Evolutionary conservation across 768 basidiomycete genomes (phyloP).

Genomic region (Termitomyces sp.): DNA sequence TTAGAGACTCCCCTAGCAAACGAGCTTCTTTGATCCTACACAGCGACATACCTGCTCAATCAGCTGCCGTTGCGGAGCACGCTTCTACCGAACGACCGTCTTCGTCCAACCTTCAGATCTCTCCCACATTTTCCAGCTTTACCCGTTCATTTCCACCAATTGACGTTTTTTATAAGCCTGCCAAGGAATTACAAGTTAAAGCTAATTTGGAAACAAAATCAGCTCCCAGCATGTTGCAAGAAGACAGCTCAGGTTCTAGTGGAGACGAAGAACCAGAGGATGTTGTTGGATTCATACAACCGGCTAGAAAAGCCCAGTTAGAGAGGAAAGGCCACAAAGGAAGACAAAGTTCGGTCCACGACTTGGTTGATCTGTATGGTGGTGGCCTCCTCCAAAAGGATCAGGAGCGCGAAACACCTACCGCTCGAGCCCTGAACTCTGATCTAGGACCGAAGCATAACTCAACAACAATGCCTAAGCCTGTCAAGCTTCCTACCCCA

Average conservation of each 20-base stretch:
- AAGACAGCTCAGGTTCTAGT: constrained; percentile 47
- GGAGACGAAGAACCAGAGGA: constrained; percentile 57
- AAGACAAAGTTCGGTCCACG: constrained; percentile 80
- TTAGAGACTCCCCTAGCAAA: constrained; percentile 71
- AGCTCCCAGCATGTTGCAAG: constrained; percentile 16
- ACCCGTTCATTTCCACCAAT: constrained; percentile 31
- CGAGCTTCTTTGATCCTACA: constrained; percentile 63
- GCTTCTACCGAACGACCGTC: constrained; percentile 18
- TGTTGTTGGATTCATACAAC: constrained; percentile 22
- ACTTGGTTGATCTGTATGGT: constrained; percentile 76
- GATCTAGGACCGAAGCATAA: constrained; percentile 4
- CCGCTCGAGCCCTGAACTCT: constrained; percentile 8
- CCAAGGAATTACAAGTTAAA: constrained; percentile 31
- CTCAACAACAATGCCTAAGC: neutral
- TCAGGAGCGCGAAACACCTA: constrained; percentile 23
- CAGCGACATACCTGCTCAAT: constrained; percentile 31
- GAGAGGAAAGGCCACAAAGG: constrained; percentile 37
- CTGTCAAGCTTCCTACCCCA: neutral
- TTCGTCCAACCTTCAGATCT: constrained; percentile 20
- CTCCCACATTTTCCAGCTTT: constrained; percentile 34
- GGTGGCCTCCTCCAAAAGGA: constrained; percentile 45
- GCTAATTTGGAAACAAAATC: constrained; percentile 38
- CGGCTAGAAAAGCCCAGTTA: constrained; percentile 19
- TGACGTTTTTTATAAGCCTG: constrained; percentile 18
- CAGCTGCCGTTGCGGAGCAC: constrained; percentile 33